Conservation (phyloP, 2,329 filamentous ascomycete genomes). For the Trichoderma oligosporum region DNA sequence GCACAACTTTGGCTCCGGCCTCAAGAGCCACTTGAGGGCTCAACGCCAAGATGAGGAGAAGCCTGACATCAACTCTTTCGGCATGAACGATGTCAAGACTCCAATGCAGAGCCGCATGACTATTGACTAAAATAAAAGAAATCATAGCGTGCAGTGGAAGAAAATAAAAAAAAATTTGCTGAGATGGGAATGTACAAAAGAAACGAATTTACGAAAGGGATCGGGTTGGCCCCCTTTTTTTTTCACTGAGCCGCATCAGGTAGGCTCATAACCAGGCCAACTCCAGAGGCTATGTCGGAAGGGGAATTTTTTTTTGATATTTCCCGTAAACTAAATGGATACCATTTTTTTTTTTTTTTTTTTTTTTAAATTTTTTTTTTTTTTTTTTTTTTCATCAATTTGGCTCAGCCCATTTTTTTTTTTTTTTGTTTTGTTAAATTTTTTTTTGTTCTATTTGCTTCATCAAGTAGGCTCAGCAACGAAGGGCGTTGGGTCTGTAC, state of each 20-base stretch:
- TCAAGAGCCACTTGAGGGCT: conserved; percentile 78
- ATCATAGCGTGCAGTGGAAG: neutral
- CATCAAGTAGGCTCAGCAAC: conserved; percentile 17
- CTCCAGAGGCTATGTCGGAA: conserved; percentile 12
- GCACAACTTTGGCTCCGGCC: conserved; percentile 81
- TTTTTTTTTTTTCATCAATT: conserved; percentile 12
- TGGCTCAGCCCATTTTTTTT: conserved; percentile 18
- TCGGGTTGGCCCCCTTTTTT: conserved; percentile 14
- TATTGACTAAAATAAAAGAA: conserved; percentile 54
- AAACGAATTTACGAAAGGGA: conserved; percentile 33
- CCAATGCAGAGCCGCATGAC: conserved; percentile 56
- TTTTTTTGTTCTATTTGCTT: conserved; percentile 1
- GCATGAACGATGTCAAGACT: conserved; percentile 54
- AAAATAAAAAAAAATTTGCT: neutral
- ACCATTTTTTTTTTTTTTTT: conserved; percentile 17
- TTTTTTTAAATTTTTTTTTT: conserved; percentile 11
- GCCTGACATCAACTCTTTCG: conserved; percentile 54
- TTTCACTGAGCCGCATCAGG: conserved; percentile 4
- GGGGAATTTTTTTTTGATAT: conserved; percentile 13
- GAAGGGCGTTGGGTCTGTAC: conserved; percentile 16
- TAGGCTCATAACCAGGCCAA: conserved; percentile 16
- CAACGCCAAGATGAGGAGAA: conserved; percentile 49
- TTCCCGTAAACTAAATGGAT: conserved; percentile 19
- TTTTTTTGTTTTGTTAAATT: conserved; percentile 10
- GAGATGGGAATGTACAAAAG: conserved; percentile 31